Conservation (phyloP, 371 early-diverging fungal species). For the Nosema granulosis region DNA sequence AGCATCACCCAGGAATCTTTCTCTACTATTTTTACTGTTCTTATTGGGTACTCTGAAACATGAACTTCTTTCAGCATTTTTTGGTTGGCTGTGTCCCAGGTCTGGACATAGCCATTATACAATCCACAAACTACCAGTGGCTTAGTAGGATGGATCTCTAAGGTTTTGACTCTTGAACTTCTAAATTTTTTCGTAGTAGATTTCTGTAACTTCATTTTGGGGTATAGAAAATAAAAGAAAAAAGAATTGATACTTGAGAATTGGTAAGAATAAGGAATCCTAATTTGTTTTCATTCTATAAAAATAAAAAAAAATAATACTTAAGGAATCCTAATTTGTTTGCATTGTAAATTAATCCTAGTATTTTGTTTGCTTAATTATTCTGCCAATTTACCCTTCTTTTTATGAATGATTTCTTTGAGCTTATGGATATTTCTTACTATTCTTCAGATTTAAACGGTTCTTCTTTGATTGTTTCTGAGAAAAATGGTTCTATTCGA, state of each 20-base stretch:
- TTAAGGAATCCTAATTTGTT: background rate
- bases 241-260: background rate
- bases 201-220: slow-evolving; percentile 35
- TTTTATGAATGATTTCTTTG: background rate
- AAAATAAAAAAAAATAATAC: too few relatives aligned
- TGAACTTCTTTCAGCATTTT: slow-evolving; percentile 41
- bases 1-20: slow-evolving; percentile 48
- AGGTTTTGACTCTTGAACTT: slow-evolving; percentile 56
- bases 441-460: slow-evolving; percentile 1
- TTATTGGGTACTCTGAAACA: slow-evolving; percentile 56
- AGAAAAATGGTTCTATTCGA: slow-evolving; percentile 17
- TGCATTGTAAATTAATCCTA: background rate
- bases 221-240: slow-evolving; percentile 8
- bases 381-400: background rate
- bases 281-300: too few relatives aligned
- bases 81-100: slow-evolving; percentile 54
- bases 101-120: slow-evolving; percentile 60
- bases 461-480: slow-evolving; percentile 8
- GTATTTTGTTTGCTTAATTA: background rate
- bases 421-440: slow-evolving; percentile 8
- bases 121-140: slow-evolving; percentile 50
- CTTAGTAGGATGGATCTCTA: slow-evolving; percentile 54
- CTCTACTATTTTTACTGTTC: slow-evolving; percentile 54
- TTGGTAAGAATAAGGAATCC: too few relatives aligned
- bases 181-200: slow-evolving; percentile 36